phyloP scores from a whole-genome alignment of 441 rosid species.

The Erodium trifolium region DNA sequence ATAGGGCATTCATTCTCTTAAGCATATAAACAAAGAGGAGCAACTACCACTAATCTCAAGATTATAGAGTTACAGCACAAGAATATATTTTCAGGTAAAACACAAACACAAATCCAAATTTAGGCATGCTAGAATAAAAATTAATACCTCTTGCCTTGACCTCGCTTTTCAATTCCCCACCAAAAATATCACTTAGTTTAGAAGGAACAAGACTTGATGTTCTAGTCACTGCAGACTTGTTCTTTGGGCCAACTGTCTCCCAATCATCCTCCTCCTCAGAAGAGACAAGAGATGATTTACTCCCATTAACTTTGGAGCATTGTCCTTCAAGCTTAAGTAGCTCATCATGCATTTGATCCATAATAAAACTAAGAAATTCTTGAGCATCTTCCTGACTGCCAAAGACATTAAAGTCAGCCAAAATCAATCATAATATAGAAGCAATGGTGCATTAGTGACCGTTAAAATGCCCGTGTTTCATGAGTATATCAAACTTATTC shows the following conservation, averaged over 20 bases:
- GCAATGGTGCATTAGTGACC: background rate
- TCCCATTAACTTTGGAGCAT: constrained; percentile 25
- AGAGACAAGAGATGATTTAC: constrained; percentile 44
- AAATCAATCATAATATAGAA: background rate
- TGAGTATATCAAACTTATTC: background rate
- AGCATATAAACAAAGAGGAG: too few species aligned
- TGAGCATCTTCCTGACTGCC: constrained; percentile 98
- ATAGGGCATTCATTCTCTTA: background rate
- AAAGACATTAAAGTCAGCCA: constrained; percentile 15
- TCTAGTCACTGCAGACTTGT: constrained; percentile 88
- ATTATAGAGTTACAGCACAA: too few species aligned
- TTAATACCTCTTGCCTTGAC: constrained; percentile 73
- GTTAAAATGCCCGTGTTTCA: background rate
- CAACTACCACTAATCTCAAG: too few species aligned
- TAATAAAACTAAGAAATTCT: constrained; percentile 81
- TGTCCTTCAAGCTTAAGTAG: constrained; percentile 63
- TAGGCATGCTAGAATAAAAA: background rate
- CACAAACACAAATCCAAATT: background rate
- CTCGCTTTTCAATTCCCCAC: constrained; percentile 71
- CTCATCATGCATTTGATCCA: constrained; percentile 91
- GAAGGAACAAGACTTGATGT: constrained; percentile 76
- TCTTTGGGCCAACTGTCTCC: constrained; percentile 97
- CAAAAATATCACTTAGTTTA: constrained; percentile 74
- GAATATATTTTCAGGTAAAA: too few species aligned
- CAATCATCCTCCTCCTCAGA: constrained; percentile 83